A percentile compares a stretch with the other conserved stretches of the same genome.
These are phyloP conservation scores for Lentinus polychrous DNA, from an alignment of 1,284 basidiomycete species.

Conservation along the genomic window DNA sequence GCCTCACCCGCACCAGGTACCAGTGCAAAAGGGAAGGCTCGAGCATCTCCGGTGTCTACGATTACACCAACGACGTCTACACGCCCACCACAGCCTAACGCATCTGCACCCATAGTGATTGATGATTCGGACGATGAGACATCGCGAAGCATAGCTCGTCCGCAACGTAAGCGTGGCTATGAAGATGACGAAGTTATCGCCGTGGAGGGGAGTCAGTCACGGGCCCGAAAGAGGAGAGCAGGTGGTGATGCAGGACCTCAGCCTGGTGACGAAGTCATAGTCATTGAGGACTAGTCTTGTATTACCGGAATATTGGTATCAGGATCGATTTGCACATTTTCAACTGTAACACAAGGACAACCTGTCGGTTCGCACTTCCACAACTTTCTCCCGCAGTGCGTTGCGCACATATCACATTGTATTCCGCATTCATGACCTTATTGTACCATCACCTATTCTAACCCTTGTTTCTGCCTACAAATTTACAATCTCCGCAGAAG, in stretches of 20 bases:
- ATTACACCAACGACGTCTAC: slow-evolving; percentile 12
- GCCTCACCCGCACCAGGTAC: slow-evolving; percentile 9
- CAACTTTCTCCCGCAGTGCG: no score
- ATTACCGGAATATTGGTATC: background rate
- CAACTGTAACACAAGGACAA: no score
- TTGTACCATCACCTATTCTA: no score
- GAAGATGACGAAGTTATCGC: slow-evolving; percentile 15
- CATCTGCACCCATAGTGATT: slow-evolving; percentile 35
- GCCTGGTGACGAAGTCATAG: slow-evolving; percentile 29
- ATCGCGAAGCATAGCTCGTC: slow-evolving; percentile 13
- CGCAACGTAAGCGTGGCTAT: slow-evolving; percentile 19
- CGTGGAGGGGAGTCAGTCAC: slow-evolving; percentile 11
- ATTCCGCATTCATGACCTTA: no score
- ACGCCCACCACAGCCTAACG: slow-evolving; percentile 12
- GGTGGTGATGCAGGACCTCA: slow-evolving; percentile 11
- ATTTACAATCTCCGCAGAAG: no score
- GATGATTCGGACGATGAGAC: slow-evolving; percentile 44
- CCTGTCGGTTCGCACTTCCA: no score
- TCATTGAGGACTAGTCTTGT: slow-evolving; percentile 30
- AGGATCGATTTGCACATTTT: background rate
- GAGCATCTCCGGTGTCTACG: slow-evolving; percentile 8
- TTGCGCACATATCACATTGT: no score
- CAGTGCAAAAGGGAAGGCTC: slow-evolving; percentile 27
- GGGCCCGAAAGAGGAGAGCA: slow-evolving; percentile 11
- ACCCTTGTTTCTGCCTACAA: no score